Evolutionary conservation across 2,329 filamentous ascomycete genomes (phyloP), one percentile per base, ranked within the genome.

Genomic region (Sarocladiaceae sp.): DNA sequence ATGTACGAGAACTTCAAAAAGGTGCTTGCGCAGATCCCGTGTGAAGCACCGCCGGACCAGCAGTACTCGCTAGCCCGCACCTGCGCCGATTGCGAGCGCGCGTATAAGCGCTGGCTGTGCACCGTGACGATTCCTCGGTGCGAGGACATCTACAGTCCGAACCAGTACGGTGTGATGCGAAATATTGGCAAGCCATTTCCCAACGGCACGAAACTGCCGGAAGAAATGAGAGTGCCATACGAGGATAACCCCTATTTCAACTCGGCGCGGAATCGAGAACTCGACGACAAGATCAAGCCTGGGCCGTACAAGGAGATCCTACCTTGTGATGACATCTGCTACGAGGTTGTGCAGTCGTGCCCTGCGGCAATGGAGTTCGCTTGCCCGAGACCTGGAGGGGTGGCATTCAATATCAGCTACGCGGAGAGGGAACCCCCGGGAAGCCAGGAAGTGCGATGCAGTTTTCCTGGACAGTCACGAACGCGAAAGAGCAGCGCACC

Each of bases 51-150:
- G 0, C 66, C 76, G 2, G 82, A 83, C 26, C 80, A 85, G 12
- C 77, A 78, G 51, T 98, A 95, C 66, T 95, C 89, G 1, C 79
- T 97, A 12, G 85, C 80, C 2, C 78, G 82, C 33, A 78, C 65
- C 53, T 98, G 93, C 69, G 63, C 69, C 33, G 77, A 94, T 62
- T 98, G 93, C 64, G 78, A 72, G 13, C 57, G 60, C 1, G 88
- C 88, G 7, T 98, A 98, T 74, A 96, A 94, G 62, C 73, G 82
- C 57, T 98, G 93, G 93, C 81, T 98, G 16, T 98, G 93, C 68
- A 85, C 88, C 19, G 89, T 97, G 21, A 85, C 82, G 13, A 93
- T 98, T 49, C 93, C 93, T 1, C 85, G 90, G 23, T 98, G 93
- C 68, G 83, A 88, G 57, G 91, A 96, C 65, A 93, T 86, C 55